Conservation (phyloP, 108 stramenopile species). For the Pseudonitzschia pungens region DNA sequence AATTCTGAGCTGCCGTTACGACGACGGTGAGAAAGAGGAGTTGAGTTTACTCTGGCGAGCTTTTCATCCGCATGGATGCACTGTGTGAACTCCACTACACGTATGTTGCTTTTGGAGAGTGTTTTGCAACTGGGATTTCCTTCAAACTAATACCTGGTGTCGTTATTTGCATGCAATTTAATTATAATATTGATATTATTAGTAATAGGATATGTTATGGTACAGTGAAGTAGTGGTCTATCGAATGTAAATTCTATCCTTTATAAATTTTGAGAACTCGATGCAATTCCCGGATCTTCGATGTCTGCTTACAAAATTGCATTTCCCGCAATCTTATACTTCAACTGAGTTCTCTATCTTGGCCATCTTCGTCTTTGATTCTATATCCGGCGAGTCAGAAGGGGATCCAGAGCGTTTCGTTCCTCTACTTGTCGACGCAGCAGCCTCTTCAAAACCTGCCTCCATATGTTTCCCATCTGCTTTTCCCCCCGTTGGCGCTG, state of each 20-base stretch:
- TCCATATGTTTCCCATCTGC: not conserved
- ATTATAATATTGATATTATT: not conserved
- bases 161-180: not conserved
- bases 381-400: not conserved
- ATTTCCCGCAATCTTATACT: not conserved
- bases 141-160: not conserved
- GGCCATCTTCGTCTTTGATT: not conserved
- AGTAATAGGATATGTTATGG: not conserved
- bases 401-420: conserved; percentile 5
- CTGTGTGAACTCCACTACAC: too few relatives aligned
- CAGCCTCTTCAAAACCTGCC: not conserved
- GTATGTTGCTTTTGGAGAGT: too few relatives aligned
- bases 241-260: not conserved
- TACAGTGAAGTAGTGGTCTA: not conserved
- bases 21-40: too few relatives aligned
- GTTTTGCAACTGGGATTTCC: too few relatives aligned
- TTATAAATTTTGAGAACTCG: not conserved
- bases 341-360: not conserved
- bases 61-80: too few relatives aligned
- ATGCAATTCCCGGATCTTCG: not conserved
- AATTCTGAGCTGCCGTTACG: too few relatives aligned
- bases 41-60: too few relatives aligned
- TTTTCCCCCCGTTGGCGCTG: too few relatives aligned
- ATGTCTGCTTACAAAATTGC: not conserved
- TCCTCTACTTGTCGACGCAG: not conserved